Conservation (phyloP, 768 basidiomycete genomes). For the Mycena belliarum region DNA sequence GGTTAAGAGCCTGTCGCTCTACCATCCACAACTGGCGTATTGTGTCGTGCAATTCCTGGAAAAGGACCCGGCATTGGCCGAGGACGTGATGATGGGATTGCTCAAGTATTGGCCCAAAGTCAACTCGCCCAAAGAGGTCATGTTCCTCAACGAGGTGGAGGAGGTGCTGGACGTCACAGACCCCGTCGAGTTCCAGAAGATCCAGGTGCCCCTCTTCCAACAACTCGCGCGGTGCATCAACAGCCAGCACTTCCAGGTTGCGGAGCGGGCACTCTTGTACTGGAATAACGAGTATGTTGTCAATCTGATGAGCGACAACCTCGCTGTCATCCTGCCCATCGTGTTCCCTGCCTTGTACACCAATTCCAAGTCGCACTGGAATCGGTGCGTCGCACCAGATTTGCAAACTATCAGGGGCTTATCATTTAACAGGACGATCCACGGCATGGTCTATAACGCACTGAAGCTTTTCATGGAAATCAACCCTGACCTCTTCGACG, state of each 20-base stretch:
- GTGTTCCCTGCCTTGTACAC: slow-evolving; percentile 96
- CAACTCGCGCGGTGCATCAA: slow-evolving; percentile 97
- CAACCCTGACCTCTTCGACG: slow-evolving; percentile 94
- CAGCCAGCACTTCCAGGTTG: slow-evolving; percentile 99
- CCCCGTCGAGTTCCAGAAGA: slow-evolving; percentile 93
- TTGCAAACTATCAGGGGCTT: slow-evolving; percentile 6
- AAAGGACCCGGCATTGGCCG: slow-evolving; percentile 88
- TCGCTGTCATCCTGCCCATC: slow-evolving; percentile 85
- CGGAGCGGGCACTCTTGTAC: slow-evolving; percentile 93
- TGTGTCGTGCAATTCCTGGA: slow-evolving; percentile 99
- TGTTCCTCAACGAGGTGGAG: slow-evolving; percentile 99
- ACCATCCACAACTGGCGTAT: slow-evolving; percentile 98
- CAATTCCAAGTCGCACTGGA: slow-evolving; percentile 98
- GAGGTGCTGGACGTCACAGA: slow-evolving; percentile 99
- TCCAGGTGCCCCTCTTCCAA: slow-evolving; percentile 88
- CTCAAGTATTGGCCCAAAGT: slow-evolving; percentile 99
- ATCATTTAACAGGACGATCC: slow-evolving; percentile 77
- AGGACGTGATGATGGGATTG: slow-evolving; percentile 96
- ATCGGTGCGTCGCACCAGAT: slow-evolving; percentile 65
- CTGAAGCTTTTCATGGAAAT: slow-evolving; percentile 99
- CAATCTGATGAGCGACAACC: slow-evolving; percentile 97
- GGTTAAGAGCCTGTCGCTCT: slow-evolving; percentile 95
- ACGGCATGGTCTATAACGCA: slow-evolving; percentile 99
- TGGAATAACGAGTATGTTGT: slow-evolving; percentile 99
- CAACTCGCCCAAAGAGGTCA: slow-evolving; percentile 98